phyloP scores from a whole-genome alignment of 768 basidiomycete genomes.

The Cyathus striatus region DNA sequence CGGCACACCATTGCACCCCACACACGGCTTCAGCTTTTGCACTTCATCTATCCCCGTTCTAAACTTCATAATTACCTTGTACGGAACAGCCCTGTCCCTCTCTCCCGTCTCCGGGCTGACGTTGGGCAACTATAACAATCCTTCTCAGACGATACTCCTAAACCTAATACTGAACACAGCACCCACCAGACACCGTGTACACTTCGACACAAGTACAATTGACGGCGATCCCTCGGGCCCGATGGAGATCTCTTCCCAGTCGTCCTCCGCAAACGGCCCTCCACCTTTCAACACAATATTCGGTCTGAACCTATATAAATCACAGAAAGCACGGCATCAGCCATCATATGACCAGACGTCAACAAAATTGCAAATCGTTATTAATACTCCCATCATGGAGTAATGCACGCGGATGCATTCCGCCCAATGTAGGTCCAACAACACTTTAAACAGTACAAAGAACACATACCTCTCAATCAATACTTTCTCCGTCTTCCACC shows the following conservation, averaged over 20 bases:
- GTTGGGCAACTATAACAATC: slow-evolving; percentile 57
- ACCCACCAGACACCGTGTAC: slow-evolving; percentile 67
- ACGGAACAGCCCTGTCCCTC: slow-evolving; percentile 70
- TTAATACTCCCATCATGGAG: slow-evolving; percentile 3
- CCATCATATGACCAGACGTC: too few species aligned
- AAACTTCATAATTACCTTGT: slow-evolving; percentile 71
- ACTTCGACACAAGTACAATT: slow-evolving; percentile 62
- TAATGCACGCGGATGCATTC: background rate
- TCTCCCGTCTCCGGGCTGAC: slow-evolving; percentile 60
- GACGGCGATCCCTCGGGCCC: slow-evolving; percentile 33
- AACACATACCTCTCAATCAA: slow-evolving; percentile 52
- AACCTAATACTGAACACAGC: background rate
- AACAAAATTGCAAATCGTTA: slow-evolving; percentile 1
- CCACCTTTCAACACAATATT: slow-evolving; percentile 71
- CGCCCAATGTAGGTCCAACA: background rate
- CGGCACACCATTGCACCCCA: slow-evolving; percentile 64
- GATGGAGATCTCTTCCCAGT: slow-evolving; percentile 57
- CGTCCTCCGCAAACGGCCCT: slow-evolving; percentile 68
- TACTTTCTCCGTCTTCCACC: slow-evolving; percentile 47
- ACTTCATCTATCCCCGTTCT: slow-evolving; percentile 52
- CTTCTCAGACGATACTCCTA: background rate
- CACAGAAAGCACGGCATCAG: slow-evolving; percentile 4
- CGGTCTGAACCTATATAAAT: slow-evolving; percentile 75
- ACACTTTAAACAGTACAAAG: background rate
- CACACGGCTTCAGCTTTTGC: slow-evolving; percentile 47